These are phyloP conservation scores for Vigna radiata DNA, from an alignment of 306 rosid genomes.

Conservation along the genomic window DNA sequence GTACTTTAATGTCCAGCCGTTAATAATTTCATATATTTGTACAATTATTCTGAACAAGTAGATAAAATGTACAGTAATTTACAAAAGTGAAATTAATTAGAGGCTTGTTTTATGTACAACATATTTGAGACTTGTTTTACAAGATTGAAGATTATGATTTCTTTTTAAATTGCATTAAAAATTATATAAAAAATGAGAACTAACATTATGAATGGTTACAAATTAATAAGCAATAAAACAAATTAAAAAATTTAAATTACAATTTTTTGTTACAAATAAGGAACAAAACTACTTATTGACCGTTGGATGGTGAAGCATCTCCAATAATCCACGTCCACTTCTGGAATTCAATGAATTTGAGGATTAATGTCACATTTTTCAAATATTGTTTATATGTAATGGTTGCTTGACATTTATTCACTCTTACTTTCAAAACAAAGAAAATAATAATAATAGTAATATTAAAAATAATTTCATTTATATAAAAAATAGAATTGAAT, in stretches of 20 bases:
- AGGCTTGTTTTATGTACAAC: background rate
- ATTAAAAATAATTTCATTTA: background rate
- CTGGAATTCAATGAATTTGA: background rate
- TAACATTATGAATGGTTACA: too few species aligned
- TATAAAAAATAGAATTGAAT: background rate
- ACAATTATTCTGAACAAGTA: background rate
- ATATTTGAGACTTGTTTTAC: too few species aligned
- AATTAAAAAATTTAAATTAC: too few species aligned
- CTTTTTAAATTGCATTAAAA: too few species aligned
- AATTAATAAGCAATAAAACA: too few species aligned
- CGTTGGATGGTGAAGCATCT: too few species aligned
- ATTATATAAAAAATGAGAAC: too few species aligned
- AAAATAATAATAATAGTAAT: background rate
- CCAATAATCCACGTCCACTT: background rate
- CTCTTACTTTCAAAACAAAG: background rate
- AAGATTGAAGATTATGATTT: too few species aligned
- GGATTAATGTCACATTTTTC: background rate
- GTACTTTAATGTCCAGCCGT: background rate
- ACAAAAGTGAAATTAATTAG: background rate
- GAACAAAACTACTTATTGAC: too few species aligned
- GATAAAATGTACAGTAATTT: background rate
- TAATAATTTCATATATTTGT: background rate
- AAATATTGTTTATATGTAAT: background rate
- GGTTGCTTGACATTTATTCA: background rate
- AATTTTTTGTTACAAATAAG: too few species aligned